A percentile compares a stretch with the other conserved stretches of the same genome.
phyloP scores from a whole-genome alignment of 768 basidiomycete species.

The Tephrocybe sp. region DNA sequence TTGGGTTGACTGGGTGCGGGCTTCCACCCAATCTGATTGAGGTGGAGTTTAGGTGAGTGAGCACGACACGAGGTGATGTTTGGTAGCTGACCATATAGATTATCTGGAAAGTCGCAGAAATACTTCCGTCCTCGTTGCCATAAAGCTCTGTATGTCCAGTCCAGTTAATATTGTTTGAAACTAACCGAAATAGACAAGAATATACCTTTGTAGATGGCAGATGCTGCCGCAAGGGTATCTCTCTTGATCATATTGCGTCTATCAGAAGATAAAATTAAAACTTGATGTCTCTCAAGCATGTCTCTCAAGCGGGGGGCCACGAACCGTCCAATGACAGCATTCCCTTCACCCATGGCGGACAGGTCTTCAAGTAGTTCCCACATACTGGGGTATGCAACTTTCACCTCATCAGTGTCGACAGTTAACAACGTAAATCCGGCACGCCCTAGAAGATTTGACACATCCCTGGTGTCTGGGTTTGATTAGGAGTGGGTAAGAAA shows the following conservation, averaged over 20 bases:
- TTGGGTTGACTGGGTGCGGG: slow-evolving; percentile 41
- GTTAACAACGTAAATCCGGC: slow-evolving; percentile 94
- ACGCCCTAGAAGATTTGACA: slow-evolving; percentile 87
- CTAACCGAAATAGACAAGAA: neutral
- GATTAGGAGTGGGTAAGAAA: slow-evolving; percentile 1
- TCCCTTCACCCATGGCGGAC: slow-evolving; percentile 95
- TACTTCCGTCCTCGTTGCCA: slow-evolving; percentile 74
- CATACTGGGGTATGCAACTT: slow-evolving; percentile 88
- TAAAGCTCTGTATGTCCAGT: slow-evolving; percentile 61
- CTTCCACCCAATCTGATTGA: slow-evolving; percentile 44
- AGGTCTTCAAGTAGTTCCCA: slow-evolving; percentile 95
- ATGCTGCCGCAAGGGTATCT: slow-evolving; percentile 88
- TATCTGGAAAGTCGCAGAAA: slow-evolving; percentile 95
- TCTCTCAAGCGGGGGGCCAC: slow-evolving; percentile 10
- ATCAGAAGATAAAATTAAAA: neutral
- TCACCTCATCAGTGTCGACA: slow-evolving; percentile 92
- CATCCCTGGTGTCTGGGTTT: slow-evolving; percentile 77
- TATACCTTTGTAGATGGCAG: slow-evolving; percentile 88
- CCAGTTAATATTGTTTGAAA: neutral
- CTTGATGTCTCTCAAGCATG: neutral
- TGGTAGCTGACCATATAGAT: slow-evolving; percentile 81
- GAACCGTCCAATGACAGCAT: slow-evolving; percentile 83
- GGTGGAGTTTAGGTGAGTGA: neutral
- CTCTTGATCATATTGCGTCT: slow-evolving; percentile 71
- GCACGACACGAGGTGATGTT: neutral